These are phyloP conservation scores for Epicoccum sorghinum DNA, from an alignment of 2,329 filamentous ascomycete genomes.

Conservation along the genomic window DNA sequence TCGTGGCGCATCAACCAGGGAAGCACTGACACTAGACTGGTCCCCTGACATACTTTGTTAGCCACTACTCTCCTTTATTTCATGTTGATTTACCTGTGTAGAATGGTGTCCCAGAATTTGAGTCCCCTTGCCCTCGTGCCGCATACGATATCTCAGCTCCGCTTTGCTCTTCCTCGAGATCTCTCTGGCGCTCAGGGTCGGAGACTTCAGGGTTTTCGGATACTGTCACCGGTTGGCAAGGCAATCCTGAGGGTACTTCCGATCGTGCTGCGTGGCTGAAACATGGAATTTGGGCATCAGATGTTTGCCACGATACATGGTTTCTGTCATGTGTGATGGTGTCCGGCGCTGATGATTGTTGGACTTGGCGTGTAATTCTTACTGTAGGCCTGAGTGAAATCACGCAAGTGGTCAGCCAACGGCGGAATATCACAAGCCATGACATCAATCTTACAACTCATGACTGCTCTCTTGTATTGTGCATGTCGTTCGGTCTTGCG, in stretches of 20 bases:
- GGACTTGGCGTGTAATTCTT: no score
- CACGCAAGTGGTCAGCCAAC: background rate
- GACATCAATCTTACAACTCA: constrained; percentile 11
- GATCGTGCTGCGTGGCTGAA: no score
- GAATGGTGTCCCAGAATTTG: constrained; percentile 10
- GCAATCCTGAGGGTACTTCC: no score
- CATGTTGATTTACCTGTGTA: constrained; percentile 5
- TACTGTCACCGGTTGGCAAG: background rate
- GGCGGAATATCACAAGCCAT: background rate
- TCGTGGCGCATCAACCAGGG: constrained; percentile 9
- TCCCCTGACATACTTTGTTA: constrained; percentile 1
- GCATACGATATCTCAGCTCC: constrained; percentile 14
- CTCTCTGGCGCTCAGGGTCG: constrained; percentile 9
- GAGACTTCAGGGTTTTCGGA: background rate
- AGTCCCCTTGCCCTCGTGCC: constrained; percentile 1
- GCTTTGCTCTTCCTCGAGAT: constrained; percentile 13
- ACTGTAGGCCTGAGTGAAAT: background rate
- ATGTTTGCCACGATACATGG: no score
- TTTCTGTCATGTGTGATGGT: no score
- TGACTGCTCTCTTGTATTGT: constrained; percentile 3
- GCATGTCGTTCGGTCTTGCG: constrained; percentile 7
- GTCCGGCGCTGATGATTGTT: no score
- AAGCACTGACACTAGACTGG: constrained; percentile 5
- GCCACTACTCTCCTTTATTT: no score
- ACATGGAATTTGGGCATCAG: no score